Evolutionary conservation across 2,329 filamentous ascomycete species (phyloP).

Genomic region (Clonostachys byssicola): DNA sequence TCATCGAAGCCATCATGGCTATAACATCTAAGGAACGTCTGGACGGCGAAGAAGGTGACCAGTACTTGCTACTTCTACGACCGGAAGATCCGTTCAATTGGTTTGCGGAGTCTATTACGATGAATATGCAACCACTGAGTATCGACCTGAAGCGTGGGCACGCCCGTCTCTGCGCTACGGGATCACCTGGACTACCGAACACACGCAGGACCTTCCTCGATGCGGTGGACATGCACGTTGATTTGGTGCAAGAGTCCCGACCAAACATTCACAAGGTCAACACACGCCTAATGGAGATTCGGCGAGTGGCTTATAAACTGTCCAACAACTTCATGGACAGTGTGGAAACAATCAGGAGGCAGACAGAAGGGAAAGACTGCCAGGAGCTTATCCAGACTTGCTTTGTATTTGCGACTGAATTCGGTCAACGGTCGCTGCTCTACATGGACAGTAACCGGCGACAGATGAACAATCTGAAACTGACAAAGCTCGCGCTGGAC

Average conservation of each 20-base stretch:
- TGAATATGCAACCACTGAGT: conserved; percentile 70
- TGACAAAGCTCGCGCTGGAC: conserved; percentile 88
- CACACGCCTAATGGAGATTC: conserved; percentile 84
- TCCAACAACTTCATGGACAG: conserved; percentile 99
- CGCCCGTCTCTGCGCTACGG: conserved; percentile 82
- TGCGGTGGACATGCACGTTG: conserved; percentile 77
- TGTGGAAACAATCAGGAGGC: conserved; percentile 85
- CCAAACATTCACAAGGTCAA: conserved; percentile 94
- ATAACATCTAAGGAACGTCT: conserved; percentile 54
- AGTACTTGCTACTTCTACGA: conserved; percentile 77
- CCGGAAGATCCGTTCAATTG: conserved; percentile 77
- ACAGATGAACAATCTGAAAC: conserved; percentile 94
- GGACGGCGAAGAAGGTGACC: conserved; percentile 68
- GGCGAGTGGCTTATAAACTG: conserved; percentile 91
- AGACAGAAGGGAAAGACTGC: conserved; percentile 80
- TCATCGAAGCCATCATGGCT: conserved; percentile 82
- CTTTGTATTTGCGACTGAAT: conserved; percentile 98
- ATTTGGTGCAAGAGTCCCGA: conserved; percentile 85
- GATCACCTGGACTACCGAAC: conserved; percentile 73
- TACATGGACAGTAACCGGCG: conserved; percentile 95
- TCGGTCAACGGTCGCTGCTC: conserved; percentile 87
- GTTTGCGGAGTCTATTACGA: conserved; percentile 72
- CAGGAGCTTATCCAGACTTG: conserved; percentile 97
- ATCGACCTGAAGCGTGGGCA: conserved; percentile 85
- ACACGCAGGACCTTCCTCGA: conserved; percentile 77